Evolutionary conservation across 306 rosid genomes (phyloP).

Genomic region (Fragaria vesca): DNA sequence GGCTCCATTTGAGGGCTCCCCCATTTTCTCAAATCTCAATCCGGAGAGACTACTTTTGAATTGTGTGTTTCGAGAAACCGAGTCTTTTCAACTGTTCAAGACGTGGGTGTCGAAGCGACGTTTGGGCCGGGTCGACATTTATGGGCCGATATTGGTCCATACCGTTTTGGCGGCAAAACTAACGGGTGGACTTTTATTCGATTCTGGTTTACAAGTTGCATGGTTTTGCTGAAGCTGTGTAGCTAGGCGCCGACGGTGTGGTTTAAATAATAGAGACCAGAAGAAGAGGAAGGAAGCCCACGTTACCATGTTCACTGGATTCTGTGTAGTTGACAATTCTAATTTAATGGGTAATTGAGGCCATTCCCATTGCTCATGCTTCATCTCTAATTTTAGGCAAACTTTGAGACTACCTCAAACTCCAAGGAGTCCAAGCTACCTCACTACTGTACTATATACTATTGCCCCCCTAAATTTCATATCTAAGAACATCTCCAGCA

Average conservation of each 20-base stretch:
- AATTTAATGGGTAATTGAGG: not conserved
- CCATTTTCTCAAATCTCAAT: not conserved
- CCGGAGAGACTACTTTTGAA: not conserved
- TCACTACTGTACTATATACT: not conserved
- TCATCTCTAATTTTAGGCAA: not conserved
- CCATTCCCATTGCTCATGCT: conserved; percentile 21
- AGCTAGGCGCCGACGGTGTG: not conserved
- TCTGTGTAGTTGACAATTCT: not conserved
- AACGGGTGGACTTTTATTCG: not conserved
- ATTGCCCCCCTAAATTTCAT: not conserved
- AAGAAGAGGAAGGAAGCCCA: not conserved
- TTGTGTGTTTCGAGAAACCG: not conserved
- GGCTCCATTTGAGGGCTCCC: not conserved
- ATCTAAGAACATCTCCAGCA: too few relatives aligned
- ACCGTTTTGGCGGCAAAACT: not conserved
- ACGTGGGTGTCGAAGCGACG: not conserved
- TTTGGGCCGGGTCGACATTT: not conserved
- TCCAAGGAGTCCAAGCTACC: not conserved
- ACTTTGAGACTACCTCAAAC: not conserved
- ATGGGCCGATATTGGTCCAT: not conserved
- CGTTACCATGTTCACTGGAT: conserved; percentile 5
- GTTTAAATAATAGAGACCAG: not conserved
- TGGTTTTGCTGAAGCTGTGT: not conserved
- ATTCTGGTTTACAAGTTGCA: not conserved
- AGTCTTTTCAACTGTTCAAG: not conserved